Conservation (phyloP, 768 basidiomycete genomes). For the Tulasnella sp. region DNA sequence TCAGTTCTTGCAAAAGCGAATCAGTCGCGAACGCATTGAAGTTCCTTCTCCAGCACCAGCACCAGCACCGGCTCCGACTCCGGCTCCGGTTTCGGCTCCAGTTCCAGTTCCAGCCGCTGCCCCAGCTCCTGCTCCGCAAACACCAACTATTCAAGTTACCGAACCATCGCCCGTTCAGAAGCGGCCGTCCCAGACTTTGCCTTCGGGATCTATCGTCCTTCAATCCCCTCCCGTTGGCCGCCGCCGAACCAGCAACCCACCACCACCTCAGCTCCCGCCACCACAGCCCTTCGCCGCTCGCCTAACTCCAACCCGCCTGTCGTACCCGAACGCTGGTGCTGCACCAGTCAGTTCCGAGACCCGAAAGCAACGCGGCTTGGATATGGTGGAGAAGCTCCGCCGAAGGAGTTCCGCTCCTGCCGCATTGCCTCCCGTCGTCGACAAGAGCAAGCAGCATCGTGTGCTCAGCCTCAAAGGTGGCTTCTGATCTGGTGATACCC, state of each 20-base stretch:
- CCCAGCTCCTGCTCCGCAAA: not conserved
- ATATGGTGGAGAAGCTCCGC: constrained; percentile 34
- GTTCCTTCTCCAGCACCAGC: not conserved
- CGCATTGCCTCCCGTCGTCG: constrained; percentile 21
- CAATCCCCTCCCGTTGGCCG: constrained; percentile 11
- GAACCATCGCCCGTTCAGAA: constrained; percentile 18
- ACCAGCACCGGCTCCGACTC: not conserved
- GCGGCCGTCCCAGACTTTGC: constrained; percentile 10
- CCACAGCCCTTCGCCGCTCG: constrained; percentile 6
- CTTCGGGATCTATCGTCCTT: constrained; percentile 10
- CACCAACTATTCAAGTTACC: constrained; percentile 22
- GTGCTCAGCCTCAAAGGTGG: constrained; percentile 21
- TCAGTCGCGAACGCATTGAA: not conserved
- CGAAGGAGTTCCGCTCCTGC: constrained; percentile 34
- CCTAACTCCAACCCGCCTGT: constrained; percentile 13
- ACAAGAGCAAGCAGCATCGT: constrained; percentile 5
- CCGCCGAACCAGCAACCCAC: constrained; percentile 17
- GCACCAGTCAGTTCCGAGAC: constrained; percentile 27
- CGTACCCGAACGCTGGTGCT: not conserved
- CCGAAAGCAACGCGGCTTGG: constrained; percentile 30
- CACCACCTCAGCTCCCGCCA: constrained; percentile 21
- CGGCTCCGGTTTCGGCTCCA: not conserved
- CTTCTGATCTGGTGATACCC: constrained; percentile 1
- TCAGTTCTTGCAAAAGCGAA: constrained; percentile 28
- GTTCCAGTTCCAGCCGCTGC: not conserved